phyloP scores from a whole-genome alignment of 2,329 filamentous ascomycete species.

The Phyllosticta ampelicida region DNA sequence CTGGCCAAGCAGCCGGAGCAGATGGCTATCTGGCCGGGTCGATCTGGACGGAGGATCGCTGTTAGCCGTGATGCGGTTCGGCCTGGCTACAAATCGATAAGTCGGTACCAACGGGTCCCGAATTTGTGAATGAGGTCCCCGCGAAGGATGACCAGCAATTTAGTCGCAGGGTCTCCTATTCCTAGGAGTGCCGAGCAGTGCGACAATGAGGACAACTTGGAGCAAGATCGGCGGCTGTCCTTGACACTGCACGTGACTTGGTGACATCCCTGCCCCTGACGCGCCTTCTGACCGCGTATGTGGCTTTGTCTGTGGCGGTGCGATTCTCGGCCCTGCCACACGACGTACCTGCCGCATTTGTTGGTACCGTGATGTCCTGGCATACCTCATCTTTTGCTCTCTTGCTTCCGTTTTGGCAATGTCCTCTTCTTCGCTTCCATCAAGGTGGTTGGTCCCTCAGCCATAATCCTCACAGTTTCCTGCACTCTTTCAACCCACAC shows the following conservation, averaged over 20 bases:
- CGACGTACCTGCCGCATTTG: not conserved
- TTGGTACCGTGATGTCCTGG: not conserved
- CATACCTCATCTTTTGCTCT: not conserved
- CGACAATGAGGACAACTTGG: no score
- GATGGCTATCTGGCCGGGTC: not conserved
- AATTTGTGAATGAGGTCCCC: not conserved
- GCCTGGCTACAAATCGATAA: not conserved
- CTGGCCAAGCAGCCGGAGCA: not conserved
- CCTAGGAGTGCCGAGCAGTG: no score
- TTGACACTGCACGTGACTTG: not conserved
- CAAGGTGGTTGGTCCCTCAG: not conserved
- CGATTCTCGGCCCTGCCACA: not conserved
- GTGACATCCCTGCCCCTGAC: not conserved
- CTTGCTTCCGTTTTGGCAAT: not conserved
- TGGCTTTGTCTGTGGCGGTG: not conserved
- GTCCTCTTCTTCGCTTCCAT: not conserved
- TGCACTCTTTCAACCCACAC: not conserved
- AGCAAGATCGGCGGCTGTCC: not conserved
- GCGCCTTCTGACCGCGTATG: not conserved
- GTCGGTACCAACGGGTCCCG: not conserved
- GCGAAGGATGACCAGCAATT: no score
- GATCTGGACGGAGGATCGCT: not conserved
- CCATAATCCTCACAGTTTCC: not conserved
- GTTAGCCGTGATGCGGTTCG: not conserved
- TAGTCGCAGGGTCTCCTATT: no score